Evolutionary conservation across 1,284 basidiomycete species (phyloP).

Genomic region (Cryptococcus sp.): DNA sequence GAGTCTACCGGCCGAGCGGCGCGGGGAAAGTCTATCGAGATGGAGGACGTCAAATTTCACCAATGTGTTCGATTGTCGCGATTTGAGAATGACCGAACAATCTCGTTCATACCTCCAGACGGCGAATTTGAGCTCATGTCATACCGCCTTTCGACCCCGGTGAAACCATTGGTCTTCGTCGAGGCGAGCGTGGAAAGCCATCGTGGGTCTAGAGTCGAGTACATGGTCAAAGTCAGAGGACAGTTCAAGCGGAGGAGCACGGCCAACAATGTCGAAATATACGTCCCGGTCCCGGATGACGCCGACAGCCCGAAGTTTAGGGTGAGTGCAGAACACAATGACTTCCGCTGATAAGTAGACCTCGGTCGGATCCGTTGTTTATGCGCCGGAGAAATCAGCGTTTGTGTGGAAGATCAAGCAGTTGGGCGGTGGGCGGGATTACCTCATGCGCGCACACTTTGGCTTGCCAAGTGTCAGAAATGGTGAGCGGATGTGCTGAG

Average conservation of each 20-base stretch:
- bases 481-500: slow-evolving; percentile 58
- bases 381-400: slow-evolving; percentile 91
- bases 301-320: slow-evolving; percentile 97
- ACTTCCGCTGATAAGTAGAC: slow-evolving; percentile 58
- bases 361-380: slow-evolving; percentile 87
- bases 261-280: slow-evolving; percentile 98
- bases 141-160: slow-evolving; percentile 91
- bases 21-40: slow-evolving; percentile 96
- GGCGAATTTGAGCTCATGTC: slow-evolving; percentile 99
- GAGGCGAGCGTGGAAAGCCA: slow-evolving; percentile 96
- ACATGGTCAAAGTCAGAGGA: slow-evolving; percentile 96
- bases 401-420: slow-evolving; percentile 99
- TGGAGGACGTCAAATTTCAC: slow-evolving; percentile 99
- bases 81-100: slow-evolving; percentile 98
- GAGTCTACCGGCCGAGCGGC: slow-evolving; percentile 93
- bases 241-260: slow-evolving; percentile 97
- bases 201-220: slow-evolving; percentile 90
- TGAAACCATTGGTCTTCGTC: slow-evolving; percentile 98
- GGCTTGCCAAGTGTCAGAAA: slow-evolving; percentile 85
- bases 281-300: slow-evolving; percentile 96
- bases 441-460: slow-evolving; percentile 94
- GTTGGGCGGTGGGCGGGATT: slow-evolving; percentile 86
- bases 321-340: slow-evolving; percentile 56
- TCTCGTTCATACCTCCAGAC: slow-evolving; percentile 98
- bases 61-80: slow-evolving; percentile 99